A percentile compares a stretch with the other conserved stretches of the same genome.
These are phyloP conservation scores for Gaultheria prostrata DNA, from an alignment of 148 eudicot genomes.

Conservation along the genomic window DNA sequence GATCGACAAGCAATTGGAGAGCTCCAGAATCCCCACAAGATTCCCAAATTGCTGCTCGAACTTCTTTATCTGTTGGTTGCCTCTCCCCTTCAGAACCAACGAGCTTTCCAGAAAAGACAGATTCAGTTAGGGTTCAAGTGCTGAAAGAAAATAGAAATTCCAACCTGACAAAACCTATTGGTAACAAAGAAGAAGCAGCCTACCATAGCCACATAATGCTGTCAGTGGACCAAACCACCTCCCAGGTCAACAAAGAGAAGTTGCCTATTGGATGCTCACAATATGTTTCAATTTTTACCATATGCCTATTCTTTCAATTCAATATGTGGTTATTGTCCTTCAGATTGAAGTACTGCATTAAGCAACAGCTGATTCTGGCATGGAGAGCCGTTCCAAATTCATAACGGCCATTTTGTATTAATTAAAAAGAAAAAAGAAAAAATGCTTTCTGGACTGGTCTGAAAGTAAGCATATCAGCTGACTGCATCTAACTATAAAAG, in stretches of 20 bases:
- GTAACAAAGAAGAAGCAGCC: neutral
- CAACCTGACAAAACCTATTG: neutral
- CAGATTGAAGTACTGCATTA: neutral
- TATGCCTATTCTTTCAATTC: neutral
- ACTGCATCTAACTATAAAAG: neutral
- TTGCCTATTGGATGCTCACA: neutral
- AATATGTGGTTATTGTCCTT: neutral
- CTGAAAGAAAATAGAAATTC: neutral
- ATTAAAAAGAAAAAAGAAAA: no score
- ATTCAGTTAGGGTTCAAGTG: conserved; percentile 5
- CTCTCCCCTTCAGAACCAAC: conserved; percentile 67
- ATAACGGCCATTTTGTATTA: neutral
- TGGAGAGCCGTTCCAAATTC: neutral
- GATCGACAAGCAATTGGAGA: conserved; percentile 86
- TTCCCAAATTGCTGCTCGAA: conserved; percentile 93
- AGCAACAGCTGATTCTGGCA: neutral
- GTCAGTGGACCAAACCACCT: conserved; percentile 2
- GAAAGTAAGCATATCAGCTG: neutral
- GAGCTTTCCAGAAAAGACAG: conserved; percentile 38
- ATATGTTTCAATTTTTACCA: neutral
- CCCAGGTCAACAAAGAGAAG: neutral
- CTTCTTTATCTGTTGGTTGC: conserved; percentile 79
- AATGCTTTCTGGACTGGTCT: neutral
- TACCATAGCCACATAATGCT: neutral
- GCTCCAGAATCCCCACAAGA: conserved; percentile 96